Evolutionary conservation across 78 protist species (phyloP).

Genomic region (Pigoraptor vietnamica): DNA sequence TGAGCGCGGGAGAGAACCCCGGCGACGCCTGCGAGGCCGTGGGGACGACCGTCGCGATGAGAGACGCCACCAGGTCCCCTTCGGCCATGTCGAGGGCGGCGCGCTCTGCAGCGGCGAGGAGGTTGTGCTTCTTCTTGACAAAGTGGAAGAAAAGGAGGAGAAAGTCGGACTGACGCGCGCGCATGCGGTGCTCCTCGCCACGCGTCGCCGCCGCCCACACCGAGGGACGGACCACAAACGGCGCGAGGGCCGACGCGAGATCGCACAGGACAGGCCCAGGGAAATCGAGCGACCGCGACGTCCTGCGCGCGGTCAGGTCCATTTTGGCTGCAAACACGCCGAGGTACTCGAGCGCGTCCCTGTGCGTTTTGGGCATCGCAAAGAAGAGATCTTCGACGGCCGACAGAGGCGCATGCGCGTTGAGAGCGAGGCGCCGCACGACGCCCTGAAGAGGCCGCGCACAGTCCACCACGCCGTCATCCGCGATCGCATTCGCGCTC

Average conservation of each 20-base stretch:
- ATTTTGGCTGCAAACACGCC: neutral
- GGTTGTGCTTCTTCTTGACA: slow-evolving; percentile 5
- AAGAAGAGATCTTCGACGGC: neutral
- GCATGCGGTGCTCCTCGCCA: neutral
- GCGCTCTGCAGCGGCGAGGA: neutral
- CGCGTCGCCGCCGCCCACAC: neutral
- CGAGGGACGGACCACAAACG: neutral
- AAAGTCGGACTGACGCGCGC: neutral
- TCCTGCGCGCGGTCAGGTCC: neutral
- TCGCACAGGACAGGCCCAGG: neutral
- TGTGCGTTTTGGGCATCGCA: neutral
- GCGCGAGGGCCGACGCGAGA: neutral
- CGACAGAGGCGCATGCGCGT: neutral
- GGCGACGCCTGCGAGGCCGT: neutral
- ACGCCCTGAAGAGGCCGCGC: neutral
- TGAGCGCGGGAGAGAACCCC: neutral
- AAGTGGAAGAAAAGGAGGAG: neutral
- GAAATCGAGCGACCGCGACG: neutral
- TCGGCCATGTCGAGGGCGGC: neutral
- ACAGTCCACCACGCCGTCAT: neutral
- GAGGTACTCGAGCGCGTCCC: neutral
- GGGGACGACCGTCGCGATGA: neutral
- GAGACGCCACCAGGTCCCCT: neutral
- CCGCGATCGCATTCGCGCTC: neutral
- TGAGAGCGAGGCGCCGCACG: neutral